These are phyloP conservation scores for Trichoderma erinaceum DNA, from an alignment of 495 filamentous ascomycete genomes.

Conservation along the genomic window DNA sequence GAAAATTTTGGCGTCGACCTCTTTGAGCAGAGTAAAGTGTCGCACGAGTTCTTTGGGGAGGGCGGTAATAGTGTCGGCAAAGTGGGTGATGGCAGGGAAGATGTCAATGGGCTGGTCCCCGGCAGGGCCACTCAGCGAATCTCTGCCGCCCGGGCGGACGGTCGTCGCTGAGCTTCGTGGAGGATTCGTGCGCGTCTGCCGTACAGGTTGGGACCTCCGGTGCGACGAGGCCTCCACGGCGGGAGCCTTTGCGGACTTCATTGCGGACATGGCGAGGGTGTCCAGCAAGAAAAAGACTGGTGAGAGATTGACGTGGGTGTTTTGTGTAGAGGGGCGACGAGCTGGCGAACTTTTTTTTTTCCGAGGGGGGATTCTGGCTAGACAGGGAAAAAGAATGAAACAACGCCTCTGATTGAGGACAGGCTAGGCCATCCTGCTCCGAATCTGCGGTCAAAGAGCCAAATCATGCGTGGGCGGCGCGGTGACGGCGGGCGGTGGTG, in stretches of 20 bases:
- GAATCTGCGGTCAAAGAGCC: neutral
- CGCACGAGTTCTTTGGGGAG: conserved; percentile 90
- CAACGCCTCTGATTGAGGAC: conserved; percentile 2
- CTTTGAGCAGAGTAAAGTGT: conserved; percentile 90
- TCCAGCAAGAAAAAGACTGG: neutral
- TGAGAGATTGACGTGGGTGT: neutral
- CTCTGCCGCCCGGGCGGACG: conserved; percentile 24
- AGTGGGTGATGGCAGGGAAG: conserved; percentile 90
- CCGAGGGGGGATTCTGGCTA: neutral
- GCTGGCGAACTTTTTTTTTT: conserved; percentile 10
- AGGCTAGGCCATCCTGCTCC: conserved; percentile 9
- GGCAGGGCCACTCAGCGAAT: conserved; percentile 38
- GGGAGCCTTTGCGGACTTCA: conserved; percentile 48
- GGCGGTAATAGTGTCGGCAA: conserved; percentile 86
- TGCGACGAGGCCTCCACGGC: conserved; percentile 38
- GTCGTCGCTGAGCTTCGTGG: conserved; percentile 41
- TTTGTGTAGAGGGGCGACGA: neutral
- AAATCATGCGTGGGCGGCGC: neutral
- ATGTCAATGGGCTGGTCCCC: conserved; percentile 53
- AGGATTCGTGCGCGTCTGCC: conserved; percentile 52
- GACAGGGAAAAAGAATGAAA: neutral
- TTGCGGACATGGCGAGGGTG: conserved; percentile 22
- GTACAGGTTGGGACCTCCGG: conserved; percentile 54
- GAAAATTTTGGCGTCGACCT: conserved; percentile 93
- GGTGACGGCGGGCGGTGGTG: neutral